Evolutionary conservation across 129 eudicot species (phyloP).

Genomic region (Rutidosis leptorrhynchoides): DNA sequence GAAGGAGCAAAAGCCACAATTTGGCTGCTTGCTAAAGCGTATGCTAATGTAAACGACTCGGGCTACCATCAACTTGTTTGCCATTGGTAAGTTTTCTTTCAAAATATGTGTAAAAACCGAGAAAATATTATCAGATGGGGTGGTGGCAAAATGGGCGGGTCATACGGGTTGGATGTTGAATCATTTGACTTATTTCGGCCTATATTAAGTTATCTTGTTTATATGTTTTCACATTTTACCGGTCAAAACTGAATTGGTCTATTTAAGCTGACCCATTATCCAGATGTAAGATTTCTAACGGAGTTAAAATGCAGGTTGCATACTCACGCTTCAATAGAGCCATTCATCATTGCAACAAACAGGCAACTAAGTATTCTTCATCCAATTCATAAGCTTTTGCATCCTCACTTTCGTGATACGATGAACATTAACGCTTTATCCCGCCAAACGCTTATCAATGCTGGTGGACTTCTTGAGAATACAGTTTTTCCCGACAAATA

Average conservation of each 20-base stretch:
- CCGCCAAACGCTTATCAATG: constrained; percentile 67
- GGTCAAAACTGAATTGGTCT: neutral
- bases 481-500: constrained; percentile 68
- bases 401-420: constrained; percentile 88
- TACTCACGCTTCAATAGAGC: constrained; percentile 82
- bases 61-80: constrained; percentile 76
- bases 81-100: constrained; percentile 48
- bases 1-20: constrained; percentile 52
- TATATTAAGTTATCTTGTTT: neutral
- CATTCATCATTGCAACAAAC: constrained; percentile 76
- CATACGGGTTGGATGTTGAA: neutral
- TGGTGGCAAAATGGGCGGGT: neutral
- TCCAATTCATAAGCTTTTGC: constrained; percentile 80
- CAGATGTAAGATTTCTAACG: constrained; percentile 6
- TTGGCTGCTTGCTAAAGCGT: constrained; percentile 82
- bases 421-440: constrained; percentile 73
- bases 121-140: neutral
- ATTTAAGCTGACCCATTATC: neutral
- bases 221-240: neutral
- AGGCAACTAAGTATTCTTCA: constrained; percentile 78
- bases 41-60: constrained; percentile 70
- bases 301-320: constrained; percentile 45
- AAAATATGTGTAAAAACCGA: neutral
- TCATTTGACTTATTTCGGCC: neutral
- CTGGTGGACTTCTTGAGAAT: constrained; percentile 71